A percentile compares a stretch with the other conserved stretches of the same genome.
These are phyloP conservation scores for Chamaecrista fasciculata DNA, from an alignment of 306 rosid species.

Conservation along the genomic window DNA sequence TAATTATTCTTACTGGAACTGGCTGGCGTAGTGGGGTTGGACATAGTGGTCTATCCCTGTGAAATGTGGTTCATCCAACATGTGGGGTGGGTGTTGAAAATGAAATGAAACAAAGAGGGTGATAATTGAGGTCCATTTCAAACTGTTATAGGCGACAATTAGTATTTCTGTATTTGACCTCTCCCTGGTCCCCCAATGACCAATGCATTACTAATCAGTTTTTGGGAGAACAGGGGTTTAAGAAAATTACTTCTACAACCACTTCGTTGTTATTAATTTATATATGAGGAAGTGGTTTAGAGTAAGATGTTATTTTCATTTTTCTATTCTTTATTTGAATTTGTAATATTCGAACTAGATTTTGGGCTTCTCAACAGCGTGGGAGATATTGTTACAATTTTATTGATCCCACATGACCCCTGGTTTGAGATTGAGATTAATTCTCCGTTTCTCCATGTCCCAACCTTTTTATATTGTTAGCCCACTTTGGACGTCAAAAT, in stretches of 20 bases:
- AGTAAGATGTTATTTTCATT: background rate
- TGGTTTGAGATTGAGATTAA: too few relatives aligned
- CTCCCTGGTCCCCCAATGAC: conserved; percentile 34
- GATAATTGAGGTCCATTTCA: conserved; percentile 32
- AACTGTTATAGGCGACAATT: conserved; percentile 21
- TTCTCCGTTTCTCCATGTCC: too few relatives aligned
- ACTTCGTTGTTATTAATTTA: background rate
- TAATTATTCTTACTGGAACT: background rate
- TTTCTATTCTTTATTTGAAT: background rate
- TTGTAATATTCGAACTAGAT: too few relatives aligned
- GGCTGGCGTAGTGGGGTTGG: conserved; percentile 26
- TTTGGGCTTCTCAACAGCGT: too few relatives aligned
- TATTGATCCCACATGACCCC: too few relatives aligned
- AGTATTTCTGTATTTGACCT: conserved; percentile 21
- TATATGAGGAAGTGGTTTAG: background rate
- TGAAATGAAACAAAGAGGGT: conserved; percentile 26
- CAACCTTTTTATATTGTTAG: too few relatives aligned
- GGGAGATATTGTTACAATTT: too few relatives aligned
- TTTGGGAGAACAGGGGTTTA: background rate
- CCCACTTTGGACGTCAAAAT: background rate
- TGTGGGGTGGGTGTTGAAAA: conserved; percentile 29
- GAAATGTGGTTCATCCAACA: conserved; percentile 27
- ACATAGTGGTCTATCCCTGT: conserved; percentile 18
- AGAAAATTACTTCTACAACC: background rate
- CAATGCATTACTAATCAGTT: background rate